Percentiles rank a stretch among this genome's conserved stretches.
These are phyloP conservation scores for Penicillium daleae DNA, from an alignment of 495 filamentous ascomycete genomes.

Conservation along the genomic window DNA sequence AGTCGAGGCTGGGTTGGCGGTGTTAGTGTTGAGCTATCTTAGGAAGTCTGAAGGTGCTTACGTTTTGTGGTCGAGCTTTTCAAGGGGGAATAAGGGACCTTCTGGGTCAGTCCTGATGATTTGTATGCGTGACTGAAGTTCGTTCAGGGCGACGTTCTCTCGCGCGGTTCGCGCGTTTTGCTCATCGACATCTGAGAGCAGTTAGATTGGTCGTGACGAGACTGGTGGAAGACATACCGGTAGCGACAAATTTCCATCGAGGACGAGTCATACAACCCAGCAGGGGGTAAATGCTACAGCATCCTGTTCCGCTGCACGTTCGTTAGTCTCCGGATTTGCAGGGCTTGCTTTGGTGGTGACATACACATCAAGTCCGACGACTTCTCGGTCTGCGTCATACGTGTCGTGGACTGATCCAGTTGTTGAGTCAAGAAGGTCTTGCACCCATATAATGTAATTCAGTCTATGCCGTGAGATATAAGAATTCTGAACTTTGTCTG, in stretches of 20 bases:
- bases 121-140: conserved; percentile 64
- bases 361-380: conserved; percentile 80
- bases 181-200: conserved; percentile 70
- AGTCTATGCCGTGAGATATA: conserved; percentile 48
- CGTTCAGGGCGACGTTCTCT: conserved; percentile 66
- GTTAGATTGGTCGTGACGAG: conserved; percentile 9
- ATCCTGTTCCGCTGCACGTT: conserved; percentile 71
- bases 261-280: conserved; percentile 71
- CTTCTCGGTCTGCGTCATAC: conserved; percentile 59
- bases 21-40: neutral
- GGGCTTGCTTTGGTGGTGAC: neutral
- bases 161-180: conserved; percentile 67
- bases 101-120: conserved; percentile 57
- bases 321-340: conserved; percentile 7
- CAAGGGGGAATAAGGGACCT: conserved; percentile 61
- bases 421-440: conserved; percentile 80
- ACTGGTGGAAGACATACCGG: conserved; percentile 47
- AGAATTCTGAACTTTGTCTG: neutral
- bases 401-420: conserved; percentile 52
- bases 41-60: conserved; percentile 17
- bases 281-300: conserved; percentile 88
- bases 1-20: conserved; percentile 65
- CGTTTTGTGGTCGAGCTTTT: conserved; percentile 53
- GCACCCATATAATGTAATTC: conserved; percentile 91
- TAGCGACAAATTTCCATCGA: conserved; percentile 73